A percentile compares a stretch with the other conserved stretches of the same genome.
These are phyloP conservation scores for Asterophora lycoperdoides DNA, from an alignment of 768 basidiomycete species.

Conservation along the genomic window DNA sequence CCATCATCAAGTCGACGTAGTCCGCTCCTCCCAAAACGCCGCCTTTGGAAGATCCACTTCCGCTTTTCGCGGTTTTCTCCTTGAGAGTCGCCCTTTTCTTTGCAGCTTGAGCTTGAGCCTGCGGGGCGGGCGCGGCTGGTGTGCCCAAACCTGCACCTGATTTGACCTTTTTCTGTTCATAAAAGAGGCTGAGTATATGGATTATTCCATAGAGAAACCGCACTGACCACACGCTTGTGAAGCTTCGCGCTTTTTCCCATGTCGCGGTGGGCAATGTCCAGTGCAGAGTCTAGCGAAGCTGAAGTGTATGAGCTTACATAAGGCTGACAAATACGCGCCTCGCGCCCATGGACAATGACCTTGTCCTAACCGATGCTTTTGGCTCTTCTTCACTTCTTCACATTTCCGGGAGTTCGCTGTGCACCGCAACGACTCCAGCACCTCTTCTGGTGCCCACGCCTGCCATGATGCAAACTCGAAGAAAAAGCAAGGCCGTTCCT, in stretches of 20 bases:
- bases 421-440: constrained; percentile 29
- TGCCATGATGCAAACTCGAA: constrained; percentile 49
- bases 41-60: constrained; percentile 21
- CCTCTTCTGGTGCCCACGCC: constrained; percentile 6
- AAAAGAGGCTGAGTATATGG: constrained; percentile 1
- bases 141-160: constrained; percentile 19
- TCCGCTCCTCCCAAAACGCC: constrained; percentile 70
- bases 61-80: constrained; percentile 31
- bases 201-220: neutral
- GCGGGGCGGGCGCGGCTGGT: constrained; percentile 19
- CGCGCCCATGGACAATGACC: too few species aligned
- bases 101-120: constrained; percentile 35
- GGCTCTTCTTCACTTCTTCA: constrained; percentile 7
- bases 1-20: constrained; percentile 69
- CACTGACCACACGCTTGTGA: constrained; percentile 54
- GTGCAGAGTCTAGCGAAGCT: too few species aligned
- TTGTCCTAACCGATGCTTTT: neutral
- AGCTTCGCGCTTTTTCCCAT: constrained; percentile 70
- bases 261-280: too few species aligned
- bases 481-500: constrained; percentile 54
- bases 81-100: constrained; percentile 51
- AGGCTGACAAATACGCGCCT: constrained; percentile 11
- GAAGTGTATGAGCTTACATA: neutral
- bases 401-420: constrained; percentile 29
- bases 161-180: constrained; percentile 37